Evolutionary conservation across 352 stramenopile species (phyloP), one percentile per base, ranked within the genome.

Genomic region (Globisporangium echinulatum): DNA sequence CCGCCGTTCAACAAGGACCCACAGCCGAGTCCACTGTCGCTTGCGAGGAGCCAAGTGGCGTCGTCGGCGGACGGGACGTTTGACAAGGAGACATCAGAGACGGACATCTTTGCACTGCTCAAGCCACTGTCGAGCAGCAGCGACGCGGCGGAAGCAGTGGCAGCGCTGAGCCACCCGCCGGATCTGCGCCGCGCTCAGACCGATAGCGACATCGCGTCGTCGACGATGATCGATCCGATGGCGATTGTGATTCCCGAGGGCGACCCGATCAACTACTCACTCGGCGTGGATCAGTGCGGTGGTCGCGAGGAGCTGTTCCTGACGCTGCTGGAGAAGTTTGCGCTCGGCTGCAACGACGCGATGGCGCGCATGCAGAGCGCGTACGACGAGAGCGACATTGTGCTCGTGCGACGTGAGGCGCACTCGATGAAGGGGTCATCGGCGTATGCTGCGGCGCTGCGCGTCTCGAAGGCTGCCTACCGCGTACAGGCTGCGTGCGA

Each of bases 361-460:
- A 86, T 92, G 74, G 57, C 63, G 5, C 69, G 77, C 2, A 82
- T 94, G 56, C 58, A 84, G 17, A 62, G 59, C 44, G 75, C 80
- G 0, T 75, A 85, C 33, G 58, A 77, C 10, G 43, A 65, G 51
- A 69, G 66, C n/a, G 71, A 92, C 38, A 71, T 89, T 19, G 53
- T 58, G 4, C 58, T 81, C 25, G 70, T 85, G 38, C 70, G 78
- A 8, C 77, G 84, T 15, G 84, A 94, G 69, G 73, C 80, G 8
- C 84, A 94, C 67, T 91, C 84, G 11, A 64, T 94, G 10, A 94
- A 94, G 54, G 84, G 84, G 2, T 90, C 82, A 3, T 90, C 84
- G 3, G 80, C 84, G 25, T 94, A 94, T 52, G 84, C 87, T 0
- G 84, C 84, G 14, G 84, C 84, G 4, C 72, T 89, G 10, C 76